A percentile compares a stretch with the other conserved stretches of the same genome.
phyloP scores from a whole-genome alignment of 306 rosid species.

The Trichosanthes truncata region DNA sequence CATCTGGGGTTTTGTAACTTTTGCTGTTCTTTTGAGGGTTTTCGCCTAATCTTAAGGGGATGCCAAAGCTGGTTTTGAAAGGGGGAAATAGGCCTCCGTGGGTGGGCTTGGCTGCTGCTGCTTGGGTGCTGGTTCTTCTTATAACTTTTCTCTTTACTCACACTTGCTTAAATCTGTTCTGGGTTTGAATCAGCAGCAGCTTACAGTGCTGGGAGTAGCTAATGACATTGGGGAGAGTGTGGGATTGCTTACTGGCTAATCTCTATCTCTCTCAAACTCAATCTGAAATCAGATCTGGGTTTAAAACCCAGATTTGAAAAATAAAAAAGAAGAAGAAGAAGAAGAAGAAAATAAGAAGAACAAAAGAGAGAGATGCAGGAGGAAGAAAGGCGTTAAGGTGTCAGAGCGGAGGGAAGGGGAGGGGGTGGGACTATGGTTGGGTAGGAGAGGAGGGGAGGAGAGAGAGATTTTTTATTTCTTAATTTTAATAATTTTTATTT shows the following conservation, averaged over 20 bases:
- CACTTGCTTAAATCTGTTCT: conserved; percentile 59
- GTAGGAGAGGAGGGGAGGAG: no score
- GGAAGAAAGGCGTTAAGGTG: no score
- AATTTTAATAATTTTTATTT: no score
- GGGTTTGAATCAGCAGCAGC: conserved; percentile 61
- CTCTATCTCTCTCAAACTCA: no score
- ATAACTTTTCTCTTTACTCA: conserved; percentile 69
- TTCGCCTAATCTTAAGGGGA: background rate
- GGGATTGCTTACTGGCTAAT: conserved; percentile 62
- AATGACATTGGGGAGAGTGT: conserved; percentile 65
- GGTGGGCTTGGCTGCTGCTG: conserved; percentile 90
- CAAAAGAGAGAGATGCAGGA: no score
- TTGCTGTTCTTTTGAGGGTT: background rate
- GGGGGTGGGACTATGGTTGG: no score
- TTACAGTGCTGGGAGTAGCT: conserved; percentile 74
- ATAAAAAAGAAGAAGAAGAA: no score
- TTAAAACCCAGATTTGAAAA: no score
- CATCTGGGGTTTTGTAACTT: background rate
- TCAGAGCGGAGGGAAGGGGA: no score
- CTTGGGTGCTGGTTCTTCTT: conserved; percentile 57
- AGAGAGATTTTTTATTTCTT: no score
- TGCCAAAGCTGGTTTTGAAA: conserved; percentile 43
- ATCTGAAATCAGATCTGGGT: no score
- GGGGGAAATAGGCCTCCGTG: conserved; percentile 86
- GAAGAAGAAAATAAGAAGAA: no score